Percentiles rank a stretch among this genome's conserved stretches.
Evolutionary conservation across 345 rosid species (phyloP).

Genomic region (Corchorus olitorius): DNA sequence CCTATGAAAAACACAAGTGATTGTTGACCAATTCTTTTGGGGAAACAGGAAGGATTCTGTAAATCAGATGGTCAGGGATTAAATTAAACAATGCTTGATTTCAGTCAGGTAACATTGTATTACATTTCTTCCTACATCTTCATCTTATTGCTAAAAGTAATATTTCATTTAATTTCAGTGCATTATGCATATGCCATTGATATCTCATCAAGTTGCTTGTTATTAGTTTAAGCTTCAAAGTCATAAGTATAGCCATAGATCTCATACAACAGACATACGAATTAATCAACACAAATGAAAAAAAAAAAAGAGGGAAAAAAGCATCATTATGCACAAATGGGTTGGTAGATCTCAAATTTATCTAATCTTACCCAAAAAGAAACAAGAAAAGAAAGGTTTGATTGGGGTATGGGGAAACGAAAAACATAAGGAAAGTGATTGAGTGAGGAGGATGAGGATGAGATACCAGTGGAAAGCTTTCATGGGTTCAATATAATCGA

Average conservation of each 20-base stretch:
- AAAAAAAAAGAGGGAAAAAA: neutral
- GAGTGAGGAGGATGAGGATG: neutral
- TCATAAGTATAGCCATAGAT: too few species aligned
- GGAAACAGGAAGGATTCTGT: too few species aligned
- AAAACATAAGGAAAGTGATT: neutral
- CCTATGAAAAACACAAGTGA: too few species aligned
- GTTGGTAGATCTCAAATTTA: slow-evolving; percentile 10
- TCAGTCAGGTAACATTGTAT: too few species aligned
- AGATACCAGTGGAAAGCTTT: slow-evolving; percentile 77
- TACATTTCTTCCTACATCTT: neutral
- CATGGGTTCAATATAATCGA: slow-evolving; percentile 75
- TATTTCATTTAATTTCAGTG: neutral
- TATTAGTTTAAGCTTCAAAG: neutral
- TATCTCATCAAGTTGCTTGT: neutral
- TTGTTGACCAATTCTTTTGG: too few species aligned
- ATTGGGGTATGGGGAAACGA: neutral
- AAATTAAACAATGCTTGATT: too few species aligned
- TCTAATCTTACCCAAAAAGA: neutral
- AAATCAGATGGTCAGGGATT: neutral
- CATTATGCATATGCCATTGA: neutral
- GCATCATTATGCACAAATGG: neutral
- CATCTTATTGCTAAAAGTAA: neutral
- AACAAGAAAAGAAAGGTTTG: neutral
- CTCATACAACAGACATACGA: too few species aligned
- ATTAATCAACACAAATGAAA: too few species aligned